These are phyloP conservation scores for Serendipita sp. DNA, from an alignment of 1,284 basidiomycete species.

Conservation along the genomic window DNA sequence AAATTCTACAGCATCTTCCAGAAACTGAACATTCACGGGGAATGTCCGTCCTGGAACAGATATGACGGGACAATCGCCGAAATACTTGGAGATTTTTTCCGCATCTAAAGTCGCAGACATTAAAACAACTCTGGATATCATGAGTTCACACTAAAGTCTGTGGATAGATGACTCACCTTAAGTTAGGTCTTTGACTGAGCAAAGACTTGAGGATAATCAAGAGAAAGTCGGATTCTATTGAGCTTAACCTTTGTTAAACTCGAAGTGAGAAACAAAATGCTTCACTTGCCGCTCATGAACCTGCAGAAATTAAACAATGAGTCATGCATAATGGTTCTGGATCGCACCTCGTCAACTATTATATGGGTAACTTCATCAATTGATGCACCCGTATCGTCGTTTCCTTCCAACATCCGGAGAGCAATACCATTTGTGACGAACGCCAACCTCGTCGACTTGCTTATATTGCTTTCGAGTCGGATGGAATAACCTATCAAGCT, in stretches of 20 bases:
- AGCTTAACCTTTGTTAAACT: constrained; percentile 19
- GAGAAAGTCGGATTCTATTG: constrained; percentile 95
- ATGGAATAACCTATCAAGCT: constrained; percentile 95
- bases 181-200: constrained; percentile 59
- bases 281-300: constrained; percentile 66
- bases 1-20: constrained; percentile 88
- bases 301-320: constrained; percentile 16
- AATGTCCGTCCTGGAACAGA: constrained; percentile 94
- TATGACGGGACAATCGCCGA: constrained; percentile 79
- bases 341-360: constrained; percentile 69
- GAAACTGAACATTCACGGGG: constrained; percentile 76
- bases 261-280: not conserved
- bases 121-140: constrained; percentile 57
- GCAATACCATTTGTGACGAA: constrained; percentile 95
- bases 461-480: constrained; percentile 79
- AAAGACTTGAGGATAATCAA: constrained; percentile 91
- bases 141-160: not conserved
- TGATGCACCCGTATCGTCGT: constrained; percentile 45
- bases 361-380: constrained; percentile 93
- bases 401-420: constrained; percentile 86
- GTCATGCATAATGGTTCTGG: not conserved
- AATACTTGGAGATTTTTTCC: constrained; percentile 86
- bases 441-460: constrained; percentile 64
- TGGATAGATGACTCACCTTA: constrained; percentile 44
- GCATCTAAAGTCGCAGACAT: constrained; percentile 98